A percentile compares a stretch with the other conserved stretches of the same genome.
Conservation (phyloP, 805 yeast species). For the Monosporozyma yasuniensis region DNA sequence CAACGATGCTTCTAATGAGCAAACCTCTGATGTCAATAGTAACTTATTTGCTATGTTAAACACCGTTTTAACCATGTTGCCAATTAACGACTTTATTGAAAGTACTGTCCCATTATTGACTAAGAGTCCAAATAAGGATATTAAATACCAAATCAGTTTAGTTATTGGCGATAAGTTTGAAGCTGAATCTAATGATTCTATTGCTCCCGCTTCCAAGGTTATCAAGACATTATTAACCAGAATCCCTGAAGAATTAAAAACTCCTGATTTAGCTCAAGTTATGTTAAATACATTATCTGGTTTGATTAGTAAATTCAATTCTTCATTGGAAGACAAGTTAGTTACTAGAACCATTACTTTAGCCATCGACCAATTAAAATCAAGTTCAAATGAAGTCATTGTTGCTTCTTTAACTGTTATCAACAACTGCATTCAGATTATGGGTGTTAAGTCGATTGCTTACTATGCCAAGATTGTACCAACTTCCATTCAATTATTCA, state of each 20-base stretch:
- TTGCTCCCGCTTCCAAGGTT: conserved; percentile 42
- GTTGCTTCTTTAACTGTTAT: conserved; percentile 69
- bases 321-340: conserved; percentile 37
- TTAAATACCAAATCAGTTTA: conserved; percentile 53
- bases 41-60: conserved; percentile 50
- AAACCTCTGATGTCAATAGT: conserved; percentile 28
- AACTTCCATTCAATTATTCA: conserved; percentile 56
- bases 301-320: conserved; percentile 55
- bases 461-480: conserved; percentile 78
- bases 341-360: conserved; percentile 42
- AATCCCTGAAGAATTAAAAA: conserved; percentile 19
- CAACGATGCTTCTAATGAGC: conserved; percentile 13
- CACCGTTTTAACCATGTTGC: conserved; percentile 58
- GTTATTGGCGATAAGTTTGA: conserved; percentile 64
- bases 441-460: conserved; percentile 84
- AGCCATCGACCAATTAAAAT: conserved; percentile 43
- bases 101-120: conserved; percentile 42
- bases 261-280: conserved; percentile 49
- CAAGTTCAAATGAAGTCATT: conserved; percentile 43
- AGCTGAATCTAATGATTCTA: conserved; percentile 48
- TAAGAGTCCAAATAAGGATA: conserved; percentile 31
- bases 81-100: conserved; percentile 61
- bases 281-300: conserved; percentile 59
- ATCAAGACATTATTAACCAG: conserved; percentile 42
- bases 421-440: conserved; percentile 55